A percentile compares a stretch with the other conserved stretches of the same genome.
phyloP scores from a whole-genome alignment of 345 rosid genomes.

The Gossypium raimondii region DNA sequence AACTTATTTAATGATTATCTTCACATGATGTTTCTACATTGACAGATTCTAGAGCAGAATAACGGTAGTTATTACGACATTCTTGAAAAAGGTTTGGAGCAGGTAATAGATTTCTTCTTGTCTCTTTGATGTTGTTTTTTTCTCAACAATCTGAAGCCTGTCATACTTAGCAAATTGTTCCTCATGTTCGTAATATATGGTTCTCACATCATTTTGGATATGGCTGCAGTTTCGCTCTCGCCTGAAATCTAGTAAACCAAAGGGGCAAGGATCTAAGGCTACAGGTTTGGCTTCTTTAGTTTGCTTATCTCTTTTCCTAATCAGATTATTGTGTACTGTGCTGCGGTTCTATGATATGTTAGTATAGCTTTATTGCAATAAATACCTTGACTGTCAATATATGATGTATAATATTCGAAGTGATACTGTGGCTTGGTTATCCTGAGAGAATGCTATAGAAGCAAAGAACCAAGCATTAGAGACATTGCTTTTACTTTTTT shows the following conservation, averaged over 20 bases:
- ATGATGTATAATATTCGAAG: neutral
- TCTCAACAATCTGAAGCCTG: neutral
- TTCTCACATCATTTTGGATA: slow-evolving; percentile 16
- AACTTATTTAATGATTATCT: neutral
- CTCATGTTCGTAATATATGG: slow-evolving; percentile 1
- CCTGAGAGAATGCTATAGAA: neutral
- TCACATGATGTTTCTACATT: neutral
- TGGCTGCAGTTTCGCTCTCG: slow-evolving; percentile 32
- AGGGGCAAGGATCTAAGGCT: slow-evolving; percentile 27
- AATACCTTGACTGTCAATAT: neutral
- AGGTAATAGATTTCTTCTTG: slow-evolving; percentile 29
- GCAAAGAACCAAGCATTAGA: neutral
- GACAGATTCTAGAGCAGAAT: slow-evolving; percentile 37
- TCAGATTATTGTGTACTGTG: neutral
- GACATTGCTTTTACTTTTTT: neutral
- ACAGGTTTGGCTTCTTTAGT: slow-evolving; percentile 33
- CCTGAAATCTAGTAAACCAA: slow-evolving; percentile 21
- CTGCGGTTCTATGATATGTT: neutral
- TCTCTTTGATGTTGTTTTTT: neutral
- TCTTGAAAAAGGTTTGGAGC: slow-evolving; percentile 41
- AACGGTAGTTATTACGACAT: slow-evolving; percentile 32
- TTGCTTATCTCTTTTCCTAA: neutral
- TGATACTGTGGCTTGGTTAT: neutral
- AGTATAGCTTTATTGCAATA: neutral
- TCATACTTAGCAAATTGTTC: neutral